phyloP scores from a whole-genome alignment of 2,329 filamentous ascomycete genomes.

The Microascus cirrosus region DNA sequence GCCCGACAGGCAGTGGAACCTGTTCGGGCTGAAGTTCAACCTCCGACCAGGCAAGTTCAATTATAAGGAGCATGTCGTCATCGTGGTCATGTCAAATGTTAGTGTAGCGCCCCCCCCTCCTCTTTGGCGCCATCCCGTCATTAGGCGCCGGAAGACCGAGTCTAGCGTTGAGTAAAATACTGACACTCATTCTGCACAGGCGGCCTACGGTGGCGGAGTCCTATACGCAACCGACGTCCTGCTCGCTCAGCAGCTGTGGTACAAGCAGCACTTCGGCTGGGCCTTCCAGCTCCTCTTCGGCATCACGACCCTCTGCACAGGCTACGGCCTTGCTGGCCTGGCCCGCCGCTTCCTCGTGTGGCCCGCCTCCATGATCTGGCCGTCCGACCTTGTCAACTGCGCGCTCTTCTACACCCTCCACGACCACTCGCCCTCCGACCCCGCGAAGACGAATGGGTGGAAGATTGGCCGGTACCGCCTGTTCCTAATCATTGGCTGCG shows the following conservation, averaged over 20 bases:
- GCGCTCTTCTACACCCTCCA: constrained; percentile 55
- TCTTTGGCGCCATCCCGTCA: not conserved
- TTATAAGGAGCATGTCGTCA: constrained; percentile 50
- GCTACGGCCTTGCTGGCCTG: constrained; percentile 52
- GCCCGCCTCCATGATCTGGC: constrained; percentile 56
- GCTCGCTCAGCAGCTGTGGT: constrained; percentile 32
- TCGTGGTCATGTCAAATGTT: constrained; percentile 55
- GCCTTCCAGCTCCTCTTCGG: constrained; percentile 48
- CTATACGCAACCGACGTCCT: constrained; percentile 43
- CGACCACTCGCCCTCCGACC: constrained; percentile 42
- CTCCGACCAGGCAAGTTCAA: constrained; percentile 47
- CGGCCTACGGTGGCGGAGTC: constrained; percentile 45
- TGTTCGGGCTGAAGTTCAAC: constrained; percentile 43
- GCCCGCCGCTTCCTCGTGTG: constrained; percentile 46
- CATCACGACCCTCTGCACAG: constrained; percentile 51
- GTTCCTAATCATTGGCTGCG: constrained; percentile 40
- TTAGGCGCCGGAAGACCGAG: not conserved
- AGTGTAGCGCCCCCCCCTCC: constrained; percentile 14
- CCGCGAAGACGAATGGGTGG: constrained; percentile 44
- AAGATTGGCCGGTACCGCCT: constrained; percentile 43
- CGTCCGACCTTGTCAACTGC: constrained; percentile 46
- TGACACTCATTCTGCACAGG: constrained; percentile 21
- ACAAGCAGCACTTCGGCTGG: constrained; percentile 41
- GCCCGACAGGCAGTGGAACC: constrained; percentile 37
- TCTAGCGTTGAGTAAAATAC: not conserved